phyloP scores from a whole-genome alignment of 352 stramenopile species.

The Globisporangium polare region DNA sequence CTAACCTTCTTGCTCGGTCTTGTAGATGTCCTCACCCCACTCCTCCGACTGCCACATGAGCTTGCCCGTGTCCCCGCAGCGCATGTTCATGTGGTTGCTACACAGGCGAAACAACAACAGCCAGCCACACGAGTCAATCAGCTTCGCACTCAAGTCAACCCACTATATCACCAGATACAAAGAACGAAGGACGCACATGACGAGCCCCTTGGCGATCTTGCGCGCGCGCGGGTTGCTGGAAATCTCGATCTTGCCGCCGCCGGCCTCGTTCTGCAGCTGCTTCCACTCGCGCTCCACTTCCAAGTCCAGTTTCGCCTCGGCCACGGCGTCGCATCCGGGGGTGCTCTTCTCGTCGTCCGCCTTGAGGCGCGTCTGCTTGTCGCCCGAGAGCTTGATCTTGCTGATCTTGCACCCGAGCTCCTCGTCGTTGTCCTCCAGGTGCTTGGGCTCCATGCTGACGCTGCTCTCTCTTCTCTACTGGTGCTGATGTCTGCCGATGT shows the following conservation, averaged over 20 bases:
- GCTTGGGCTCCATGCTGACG: constrained; percentile 61
- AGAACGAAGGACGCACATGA: constrained; percentile 37
- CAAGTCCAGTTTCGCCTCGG: constrained; percentile 73
- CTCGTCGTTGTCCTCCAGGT: constrained; percentile 47
- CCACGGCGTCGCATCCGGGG: constrained; percentile 31
- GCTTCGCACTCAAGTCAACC: neutral
- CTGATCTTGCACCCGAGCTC: constrained; percentile 65
- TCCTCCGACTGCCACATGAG: constrained; percentile 85
- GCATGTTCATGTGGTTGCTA: constrained; percentile 90
- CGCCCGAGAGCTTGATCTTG: constrained; percentile 52
- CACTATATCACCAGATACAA: neutral
- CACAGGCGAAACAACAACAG: neutral
- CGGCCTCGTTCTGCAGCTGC: constrained; percentile 53
- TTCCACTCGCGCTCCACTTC: constrained; percentile 86
- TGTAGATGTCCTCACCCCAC: constrained; percentile 71
- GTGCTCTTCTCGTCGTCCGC: constrained; percentile 36
- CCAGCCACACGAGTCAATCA: neutral
- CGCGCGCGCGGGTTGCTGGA: constrained; percentile 59
- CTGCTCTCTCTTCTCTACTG: neutral
- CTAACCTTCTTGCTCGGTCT: constrained; percentile 69
- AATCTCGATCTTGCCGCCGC: constrained; percentile 60
- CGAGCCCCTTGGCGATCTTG: constrained; percentile 68
- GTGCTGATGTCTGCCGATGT: neutral
- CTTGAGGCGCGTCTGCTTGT: constrained; percentile 32
- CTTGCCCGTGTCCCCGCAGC: constrained; percentile 70